Base-by-base conservation (phyloP, 1,139 yeast species). In the Nakaseomyces glabratus region DNA sequence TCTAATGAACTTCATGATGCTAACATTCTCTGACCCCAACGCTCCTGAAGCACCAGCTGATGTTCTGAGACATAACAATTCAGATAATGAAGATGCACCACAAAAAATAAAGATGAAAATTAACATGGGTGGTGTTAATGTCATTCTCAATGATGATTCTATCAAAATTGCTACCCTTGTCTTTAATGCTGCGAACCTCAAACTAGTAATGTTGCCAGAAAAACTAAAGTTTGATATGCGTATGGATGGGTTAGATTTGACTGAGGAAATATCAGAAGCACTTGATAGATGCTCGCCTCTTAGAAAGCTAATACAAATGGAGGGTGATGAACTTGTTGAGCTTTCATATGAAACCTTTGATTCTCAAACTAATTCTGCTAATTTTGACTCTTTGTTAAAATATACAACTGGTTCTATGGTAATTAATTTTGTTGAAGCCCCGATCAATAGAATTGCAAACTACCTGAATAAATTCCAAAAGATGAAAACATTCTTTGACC, bases 401-500 rank as follows among this genome's bases (percentile, higher is more conserved):
- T 75, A 86, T 55, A 71, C 74, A 19, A 75, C 93, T 0, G 93
- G 93, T 0, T 75, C 95, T 0, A 63, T 85, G 45, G 71, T 71
- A 34, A 59, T 88, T 5, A 82, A 78, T 52, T 82, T 86, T 51
- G 75, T 85, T 15, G 95, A 88, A 49, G 81, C 77, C 42, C 82
- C 97, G 0, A 68, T 85, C 45, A 68, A 76, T 28, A 71, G 78
- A 44, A 71, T 90, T 8, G 55, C 81, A 28, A 67, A 71, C 20
- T 88, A 76, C 50, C 62, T 85, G 48, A 73, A 73, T 45, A 82
- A 82, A 48, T 82, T 93, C 52, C 80, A 76, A 41, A 72, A 72
- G 47, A 85, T 90, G 95, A 90, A 90, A 57, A 75, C 76, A 2
- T 67, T 88, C 11, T 90, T 81, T 55, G 98, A 90, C 49, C 65